These are phyloP conservation scores for Wickerhamomyces rabaulensis DNA, from an alignment of 805 yeast species.

Conservation along the genomic window DNA sequence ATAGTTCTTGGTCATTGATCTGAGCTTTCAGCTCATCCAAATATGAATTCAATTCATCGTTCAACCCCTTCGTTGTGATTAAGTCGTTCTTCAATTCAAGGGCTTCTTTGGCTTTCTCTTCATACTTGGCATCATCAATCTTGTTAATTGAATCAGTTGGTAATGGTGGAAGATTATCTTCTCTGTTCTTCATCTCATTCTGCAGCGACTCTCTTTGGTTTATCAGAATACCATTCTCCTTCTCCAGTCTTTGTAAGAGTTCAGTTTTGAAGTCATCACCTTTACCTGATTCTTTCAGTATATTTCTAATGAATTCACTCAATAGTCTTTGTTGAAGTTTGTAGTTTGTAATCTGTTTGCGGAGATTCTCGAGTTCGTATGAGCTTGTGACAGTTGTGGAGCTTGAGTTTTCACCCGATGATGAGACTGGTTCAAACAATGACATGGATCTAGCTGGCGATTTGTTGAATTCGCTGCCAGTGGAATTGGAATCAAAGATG, in stretches of 20 bases:
- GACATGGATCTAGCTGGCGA: conserved; percentile 17
- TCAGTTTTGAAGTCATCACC: conserved; percentile 18
- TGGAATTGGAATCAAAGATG: conserved; percentile 14
- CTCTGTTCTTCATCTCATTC: conserved; percentile 10
- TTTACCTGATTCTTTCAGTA: conserved; percentile 16
- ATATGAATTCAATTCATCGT: conserved; percentile 19
- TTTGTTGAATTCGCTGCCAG: background rate
- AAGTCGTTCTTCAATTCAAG: conserved; percentile 24
- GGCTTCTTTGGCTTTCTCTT: conserved; percentile 20
- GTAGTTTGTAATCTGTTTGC: conserved; percentile 36
- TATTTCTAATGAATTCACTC: conserved; percentile 24
- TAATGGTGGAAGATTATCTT: background rate
- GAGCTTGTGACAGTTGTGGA: conserved; percentile 11
- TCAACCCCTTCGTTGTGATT: conserved; percentile 14
- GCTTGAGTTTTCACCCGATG: conserved; percentile 6
- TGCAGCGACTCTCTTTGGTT: conserved; percentile 16
- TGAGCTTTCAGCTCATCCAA: conserved; percentile 20
- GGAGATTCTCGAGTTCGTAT: conserved; percentile 32
- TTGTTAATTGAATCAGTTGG: background rate
- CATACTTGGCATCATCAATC: conserved; percentile 7
- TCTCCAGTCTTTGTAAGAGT: conserved; percentile 17
- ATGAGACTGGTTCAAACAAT: conserved; percentile 13
- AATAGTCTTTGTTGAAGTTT: conserved; percentile 31
- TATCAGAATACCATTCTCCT: conserved; percentile 16
- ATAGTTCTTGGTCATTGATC: conserved; percentile 4